Evolutionary conservation across 108 stramenopile genomes (phyloP), one percentile per base, ranked within the genome.

Genomic region (Cyclotella atomus): DNA sequence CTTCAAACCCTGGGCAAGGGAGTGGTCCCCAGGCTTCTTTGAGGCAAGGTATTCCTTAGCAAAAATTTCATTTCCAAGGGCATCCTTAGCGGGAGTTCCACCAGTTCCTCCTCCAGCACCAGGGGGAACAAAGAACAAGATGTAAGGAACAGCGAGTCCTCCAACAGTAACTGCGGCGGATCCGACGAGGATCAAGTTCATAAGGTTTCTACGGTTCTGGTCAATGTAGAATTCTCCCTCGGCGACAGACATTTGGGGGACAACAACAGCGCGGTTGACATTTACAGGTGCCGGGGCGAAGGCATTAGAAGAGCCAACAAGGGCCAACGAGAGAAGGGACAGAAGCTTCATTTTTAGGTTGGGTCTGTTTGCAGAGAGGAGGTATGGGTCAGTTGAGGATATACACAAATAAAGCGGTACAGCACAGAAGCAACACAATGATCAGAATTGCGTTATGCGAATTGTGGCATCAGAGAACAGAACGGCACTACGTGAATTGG

Each of bases 101-200:
- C 87, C 92, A 21, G 66, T 21, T 72, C 92, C 94, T 55, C 89
- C 85, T 57, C 96, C 97, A n/a, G 92, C 72, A n/a, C 88, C 84
- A 24, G 90, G 92, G 47, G 98, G 98, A 28, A 97, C 79, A 77
- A 98, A 98, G 90, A 98, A 97, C 73, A 89, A 85, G 59, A 97
- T 81, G 91, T 97, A 98, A 28, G 98, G 98, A 38, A 97, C 82
- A 32, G 92, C 98, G 59, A 98, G 86, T 79, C 90, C 91, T 55
- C 89, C 95, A 41, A 96, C 90, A 63, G 95, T 94, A 8, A 96
- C 81, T 36, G 91, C 96, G 61, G 88, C 94, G 23, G 96, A 93
- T 70, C 94, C 94, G 28, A 96, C 84, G 43, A 98, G 87, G 84
- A 98, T 96, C 41, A 93, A 70, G 91, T 98, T 98, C 98, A 98